Percentiles rank a stretch among this genome's conserved stretches.
phyloP scores from a whole-genome alignment of 2,329 filamentous ascomycete species.

The Colletotrichum musicola region DNA sequence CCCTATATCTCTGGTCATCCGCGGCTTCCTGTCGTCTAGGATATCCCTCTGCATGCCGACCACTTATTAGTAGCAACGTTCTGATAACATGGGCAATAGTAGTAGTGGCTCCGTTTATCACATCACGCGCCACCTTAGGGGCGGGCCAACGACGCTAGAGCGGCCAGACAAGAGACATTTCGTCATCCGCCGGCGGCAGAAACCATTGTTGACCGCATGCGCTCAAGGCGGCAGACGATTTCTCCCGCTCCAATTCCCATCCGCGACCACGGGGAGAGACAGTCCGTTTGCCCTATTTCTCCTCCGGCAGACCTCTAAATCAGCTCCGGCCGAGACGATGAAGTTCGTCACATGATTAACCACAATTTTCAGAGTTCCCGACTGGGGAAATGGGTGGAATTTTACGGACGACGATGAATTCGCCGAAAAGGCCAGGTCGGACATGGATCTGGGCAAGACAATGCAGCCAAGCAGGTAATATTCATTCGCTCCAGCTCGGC shows the following conservation, averaged over 20 bases:
- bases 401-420: constrained; percentile 18
- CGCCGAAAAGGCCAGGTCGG: constrained; percentile 38
- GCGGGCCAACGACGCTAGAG: constrained; percentile 2
- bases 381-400: neutral
- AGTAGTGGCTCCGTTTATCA: constrained; percentile 18
- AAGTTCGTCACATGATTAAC: constrained; percentile 14
- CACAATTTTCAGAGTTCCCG: constrained; percentile 22
- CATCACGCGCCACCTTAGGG: constrained; percentile 30
- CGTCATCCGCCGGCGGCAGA: constrained; percentile 21
- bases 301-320: neutral
- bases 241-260: neutral
- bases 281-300: constrained; percentile 15
- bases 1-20: constrained; percentile 35
- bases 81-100: constrained; percentile 15
- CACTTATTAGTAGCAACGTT: constrained; percentile 1
- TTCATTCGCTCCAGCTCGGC: constrained; percentile 25
- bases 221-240: neutral
- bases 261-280: neutral
- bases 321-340: neutral
- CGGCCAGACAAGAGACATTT: constrained; percentile 34
- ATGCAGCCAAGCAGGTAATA: constrained; percentile 39
- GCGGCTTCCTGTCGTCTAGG: constrained; percentile 38
- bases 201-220: neutral
- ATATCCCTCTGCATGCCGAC: constrained; percentile 29
- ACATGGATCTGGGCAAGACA: constrained; percentile 34